phyloP scores from a whole-genome alignment of 352 stramenopile species.

The Plasmopara viticola region DNA sequence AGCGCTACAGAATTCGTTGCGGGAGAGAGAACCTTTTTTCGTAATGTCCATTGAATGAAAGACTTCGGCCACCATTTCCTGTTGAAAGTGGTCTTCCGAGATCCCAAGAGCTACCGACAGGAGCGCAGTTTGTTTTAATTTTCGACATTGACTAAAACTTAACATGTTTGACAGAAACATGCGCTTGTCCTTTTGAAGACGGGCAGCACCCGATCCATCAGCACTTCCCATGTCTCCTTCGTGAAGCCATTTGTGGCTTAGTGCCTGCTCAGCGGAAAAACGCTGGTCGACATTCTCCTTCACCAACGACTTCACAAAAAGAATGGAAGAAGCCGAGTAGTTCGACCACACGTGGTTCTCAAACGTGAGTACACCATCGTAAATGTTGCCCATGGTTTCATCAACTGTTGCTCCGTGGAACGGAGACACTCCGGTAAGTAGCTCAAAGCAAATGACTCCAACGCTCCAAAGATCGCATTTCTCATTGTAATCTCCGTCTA shows the following conservation, averaged over 20 bases:
- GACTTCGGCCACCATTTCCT: slow-evolving; percentile 72
- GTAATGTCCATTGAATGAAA: slow-evolving; percentile 84
- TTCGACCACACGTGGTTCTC: slow-evolving; percentile 59
- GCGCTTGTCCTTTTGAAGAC: slow-evolving; percentile 50
- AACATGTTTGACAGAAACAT: slow-evolving; percentile 75
- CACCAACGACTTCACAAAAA: slow-evolving; percentile 77
- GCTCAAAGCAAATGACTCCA: slow-evolving; percentile 72
- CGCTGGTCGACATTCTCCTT: slow-evolving; percentile 63
- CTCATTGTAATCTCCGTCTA: slow-evolving; percentile 77
- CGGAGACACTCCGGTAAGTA: slow-evolving; percentile 57
- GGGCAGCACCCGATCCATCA: slow-evolving; percentile 14
- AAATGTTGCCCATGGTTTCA: slow-evolving; percentile 81
- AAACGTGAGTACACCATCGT: slow-evolving; percentile 68
- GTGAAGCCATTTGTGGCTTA: slow-evolving; percentile 62
- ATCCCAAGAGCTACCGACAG: slow-evolving; percentile 64
- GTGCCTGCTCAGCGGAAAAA: slow-evolving; percentile 55
- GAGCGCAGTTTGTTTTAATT: slow-evolving; percentile 73
- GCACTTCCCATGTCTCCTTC: slow-evolving; percentile 17
- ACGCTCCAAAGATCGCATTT: slow-evolving; percentile 82
- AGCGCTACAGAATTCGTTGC: slow-evolving; percentile 90
- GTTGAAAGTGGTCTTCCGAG: slow-evolving; percentile 67
- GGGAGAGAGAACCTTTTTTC: slow-evolving; percentile 83
- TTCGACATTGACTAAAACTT: slow-evolving; percentile 61
- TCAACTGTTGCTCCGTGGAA: slow-evolving; percentile 67
- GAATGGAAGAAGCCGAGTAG: slow-evolving; percentile 54